Percentiles rank a stretch among this genome's conserved stretches.
Evolutionary conservation across 192 early-diverging fungal genomes (phyloP).

Genomic region (Ambispora gerdemannii): DNA sequence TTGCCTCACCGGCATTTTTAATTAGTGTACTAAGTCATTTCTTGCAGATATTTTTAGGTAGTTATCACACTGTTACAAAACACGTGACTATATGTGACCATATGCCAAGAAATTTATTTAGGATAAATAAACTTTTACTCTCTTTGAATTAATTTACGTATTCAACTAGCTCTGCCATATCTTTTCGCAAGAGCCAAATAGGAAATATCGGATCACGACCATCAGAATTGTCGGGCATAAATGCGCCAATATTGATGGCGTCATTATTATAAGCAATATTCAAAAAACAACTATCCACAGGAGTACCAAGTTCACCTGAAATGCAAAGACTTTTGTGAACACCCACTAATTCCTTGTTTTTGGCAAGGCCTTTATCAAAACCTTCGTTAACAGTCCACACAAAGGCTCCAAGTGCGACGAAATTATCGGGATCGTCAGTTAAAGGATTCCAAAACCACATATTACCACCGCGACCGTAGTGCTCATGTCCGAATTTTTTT

Average conservation of each 20-base stretch:
- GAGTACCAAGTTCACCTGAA: background rate
- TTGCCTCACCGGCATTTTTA: too few relatives aligned
- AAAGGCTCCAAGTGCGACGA: too few relatives aligned
- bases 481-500: background rate
- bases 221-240: background rate
- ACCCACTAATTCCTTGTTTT: too few relatives aligned
- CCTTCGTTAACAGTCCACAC: too few relatives aligned
- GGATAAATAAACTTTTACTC: too few relatives aligned
- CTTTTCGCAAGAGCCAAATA: constrained; percentile 13
- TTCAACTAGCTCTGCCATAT: constrained; percentile 11
- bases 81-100: too few relatives aligned
- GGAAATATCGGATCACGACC: background rate
- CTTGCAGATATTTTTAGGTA: too few relatives aligned
- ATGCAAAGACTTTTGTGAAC: constrained; percentile 17
- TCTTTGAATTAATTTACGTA: too few relatives aligned
- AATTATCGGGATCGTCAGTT: constrained; percentile 7
- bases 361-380: too few relatives aligned
- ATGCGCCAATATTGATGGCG: background rate
- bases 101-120: too few relatives aligned
- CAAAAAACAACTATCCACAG: background rate
- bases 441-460: background rate
- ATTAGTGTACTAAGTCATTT: too few relatives aligned
- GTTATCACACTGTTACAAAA: too few relatives aligned
- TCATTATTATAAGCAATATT: background rate
- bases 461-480: background rate